These are phyloP conservation scores for Cutaneotrichosporon mucoides DNA, from an alignment of 1,284 basidiomycete species.

Conservation along the genomic window DNA sequence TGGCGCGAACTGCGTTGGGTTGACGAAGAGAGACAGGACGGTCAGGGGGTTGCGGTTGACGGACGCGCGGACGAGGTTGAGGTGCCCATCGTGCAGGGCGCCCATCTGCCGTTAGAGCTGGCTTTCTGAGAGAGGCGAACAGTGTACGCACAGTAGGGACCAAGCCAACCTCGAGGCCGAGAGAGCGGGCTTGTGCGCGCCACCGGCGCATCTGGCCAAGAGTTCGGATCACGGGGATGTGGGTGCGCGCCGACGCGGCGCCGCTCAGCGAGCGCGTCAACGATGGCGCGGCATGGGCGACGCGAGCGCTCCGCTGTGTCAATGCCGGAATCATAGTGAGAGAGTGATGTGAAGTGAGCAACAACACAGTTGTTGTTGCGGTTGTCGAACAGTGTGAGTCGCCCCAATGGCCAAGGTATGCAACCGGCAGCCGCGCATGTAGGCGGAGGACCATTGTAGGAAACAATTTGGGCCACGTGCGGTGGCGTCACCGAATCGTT, in stretches of 20 bases:
- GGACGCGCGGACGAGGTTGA: slow-evolving; percentile 69
- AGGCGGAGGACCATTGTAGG: no score
- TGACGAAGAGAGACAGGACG: slow-evolving; percentile 93
- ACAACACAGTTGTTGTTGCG: no score
- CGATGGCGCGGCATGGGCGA: background rate
- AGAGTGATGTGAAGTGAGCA: no score
- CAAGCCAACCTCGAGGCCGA: slow-evolving; percentile 72
- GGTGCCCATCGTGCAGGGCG: slow-evolving; percentile 87
- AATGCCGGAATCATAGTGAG: background rate
- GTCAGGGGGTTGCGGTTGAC: slow-evolving; percentile 77
- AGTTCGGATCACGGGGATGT: slow-evolving; percentile 70
- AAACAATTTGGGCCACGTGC: no score
- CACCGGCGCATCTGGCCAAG: slow-evolving; percentile 69
- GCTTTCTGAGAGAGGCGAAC: background rate
- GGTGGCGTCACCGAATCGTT: no score
- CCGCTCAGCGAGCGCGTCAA: background rate
- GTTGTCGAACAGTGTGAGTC: no score
- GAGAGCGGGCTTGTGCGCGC: slow-evolving; percentile 62
- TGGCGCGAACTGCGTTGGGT: slow-evolving; percentile 95
- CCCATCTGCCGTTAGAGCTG: slow-evolving; percentile 63
- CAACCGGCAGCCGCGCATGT: no score
- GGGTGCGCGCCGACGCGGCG: background rate
- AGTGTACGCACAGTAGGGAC: slow-evolving; percentile 65
- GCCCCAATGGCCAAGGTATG: no score
- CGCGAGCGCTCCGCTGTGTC: background rate